phyloP scores from a whole-genome alignment of 129 eudicot species.

The Lonicera japonica region DNA sequence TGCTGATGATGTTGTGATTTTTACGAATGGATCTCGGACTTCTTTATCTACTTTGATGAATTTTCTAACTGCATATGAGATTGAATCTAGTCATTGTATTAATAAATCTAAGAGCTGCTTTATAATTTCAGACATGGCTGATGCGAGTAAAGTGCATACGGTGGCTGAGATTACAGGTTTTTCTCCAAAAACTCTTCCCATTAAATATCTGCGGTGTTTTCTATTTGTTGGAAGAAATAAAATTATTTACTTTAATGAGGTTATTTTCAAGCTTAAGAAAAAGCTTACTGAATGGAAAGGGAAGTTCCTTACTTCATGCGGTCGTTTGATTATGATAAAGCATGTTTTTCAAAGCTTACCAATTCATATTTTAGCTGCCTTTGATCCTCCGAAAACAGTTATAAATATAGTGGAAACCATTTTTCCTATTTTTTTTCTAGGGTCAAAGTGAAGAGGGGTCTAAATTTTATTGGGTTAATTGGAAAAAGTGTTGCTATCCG shows the following conservation, averaged over 20 bases:
- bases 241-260: background rate
- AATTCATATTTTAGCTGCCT: background rate
- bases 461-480: background rate
- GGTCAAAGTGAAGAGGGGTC: background rate
- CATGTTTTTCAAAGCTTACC: background rate
- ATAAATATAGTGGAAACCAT: background rate
- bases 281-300: background rate
- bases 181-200: background rate
- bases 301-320: background rate
- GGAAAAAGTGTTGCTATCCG: background rate
- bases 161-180: background rate
- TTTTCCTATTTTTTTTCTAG: background rate
- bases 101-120: background rate
- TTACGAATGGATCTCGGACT: background rate
- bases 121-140: background rate
- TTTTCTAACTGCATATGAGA: background rate
- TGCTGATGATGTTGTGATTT: background rate
- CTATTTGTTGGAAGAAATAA: background rate
- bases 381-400: background rate
- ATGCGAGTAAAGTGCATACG: background rate
- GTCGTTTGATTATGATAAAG: background rate
- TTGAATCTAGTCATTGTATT: background rate
- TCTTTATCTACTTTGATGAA: background rate
- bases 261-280: background rate
- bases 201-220: background rate